Conservation (phyloP, 176 grass and related monocot genomes). For the Metroxylon sagu region DNA sequence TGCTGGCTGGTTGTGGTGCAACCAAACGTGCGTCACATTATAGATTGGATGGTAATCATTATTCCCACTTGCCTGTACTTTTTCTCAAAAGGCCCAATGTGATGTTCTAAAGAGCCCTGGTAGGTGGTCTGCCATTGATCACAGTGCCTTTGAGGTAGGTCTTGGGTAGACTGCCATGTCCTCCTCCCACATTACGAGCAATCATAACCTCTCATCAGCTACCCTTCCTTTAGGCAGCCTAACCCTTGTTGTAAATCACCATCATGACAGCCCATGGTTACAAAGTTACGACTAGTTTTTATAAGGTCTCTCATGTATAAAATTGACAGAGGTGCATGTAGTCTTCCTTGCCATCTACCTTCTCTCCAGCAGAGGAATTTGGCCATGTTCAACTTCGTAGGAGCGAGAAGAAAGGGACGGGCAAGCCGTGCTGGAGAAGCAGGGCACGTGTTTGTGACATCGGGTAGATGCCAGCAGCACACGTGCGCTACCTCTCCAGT, state of each 20-base stretch:
- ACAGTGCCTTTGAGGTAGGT: neutral
- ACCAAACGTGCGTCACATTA: too few relatives aligned
- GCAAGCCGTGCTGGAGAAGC: conserved; percentile 10
- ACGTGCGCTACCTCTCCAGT: conserved; percentile 1
- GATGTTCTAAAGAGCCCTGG: neutral
- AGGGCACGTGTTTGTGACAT: conserved; percentile 8
- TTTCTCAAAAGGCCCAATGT: too few relatives aligned
- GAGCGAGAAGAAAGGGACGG: neutral
- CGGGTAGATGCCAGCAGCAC: neutral
- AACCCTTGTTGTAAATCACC: neutral
- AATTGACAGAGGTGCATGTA: neutral
- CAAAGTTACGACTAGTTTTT: too few relatives aligned
- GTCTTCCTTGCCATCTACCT: neutral
- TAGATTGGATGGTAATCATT: too few relatives aligned
- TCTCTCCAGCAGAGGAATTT: too few relatives aligned
- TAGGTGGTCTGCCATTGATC: conserved; percentile 8
- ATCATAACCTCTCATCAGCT: neutral
- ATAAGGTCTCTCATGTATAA: neutral
- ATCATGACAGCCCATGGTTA: neutral
- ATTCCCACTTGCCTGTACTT: too few relatives aligned
- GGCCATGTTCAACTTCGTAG: neutral
- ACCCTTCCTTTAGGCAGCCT: neutral
- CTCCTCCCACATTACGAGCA: neutral
- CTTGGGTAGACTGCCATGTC: neutral
- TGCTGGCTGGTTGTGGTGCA: too few relatives aligned